These are phyloP conservation scores for Scutellaria minor DNA, from an alignment of 257 asterid genomes.

Conservation along the genomic window DNA sequence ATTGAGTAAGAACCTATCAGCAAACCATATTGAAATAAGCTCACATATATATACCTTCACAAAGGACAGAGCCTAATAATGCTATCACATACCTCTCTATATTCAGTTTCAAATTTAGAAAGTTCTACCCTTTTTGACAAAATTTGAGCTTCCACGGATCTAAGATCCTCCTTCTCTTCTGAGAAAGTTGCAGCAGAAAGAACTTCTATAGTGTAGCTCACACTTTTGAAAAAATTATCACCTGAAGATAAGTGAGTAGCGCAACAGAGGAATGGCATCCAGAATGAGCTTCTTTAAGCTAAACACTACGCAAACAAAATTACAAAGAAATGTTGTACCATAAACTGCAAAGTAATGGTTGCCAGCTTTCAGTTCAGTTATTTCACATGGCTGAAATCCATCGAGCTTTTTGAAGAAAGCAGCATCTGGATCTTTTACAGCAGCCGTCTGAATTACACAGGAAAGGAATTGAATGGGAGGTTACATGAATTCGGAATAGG, in stretches of 20 bases:
- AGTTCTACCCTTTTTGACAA: constrained; percentile 90
- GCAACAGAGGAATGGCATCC: constrained; percentile 32
- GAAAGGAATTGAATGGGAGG: constrained; percentile 27
- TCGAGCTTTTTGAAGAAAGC: constrained; percentile 93
- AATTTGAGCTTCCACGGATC: constrained; percentile 81
- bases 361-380: constrained; percentile 85
- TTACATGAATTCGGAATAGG: constrained; percentile 11
- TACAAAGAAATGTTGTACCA: constrained; percentile 56
- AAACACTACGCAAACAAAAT: constrained; percentile 26
- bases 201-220: constrained; percentile 82
- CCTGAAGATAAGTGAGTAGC: constrained; percentile 51
- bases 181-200: constrained; percentile 72
- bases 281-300: constrained; percentile 28
- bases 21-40: constrained; percentile 29
- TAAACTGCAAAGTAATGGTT: constrained; percentile 90
- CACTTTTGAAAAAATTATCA: constrained; percentile 92
- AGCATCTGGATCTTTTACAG: constrained; percentile 87
- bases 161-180: constrained; percentile 84
- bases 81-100: constrained; percentile 69
- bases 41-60: not conserved
- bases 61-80: constrained; percentile 2
- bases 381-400: constrained; percentile 97
- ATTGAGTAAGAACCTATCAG: constrained; percentile 86
- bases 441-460: constrained; percentile 50
- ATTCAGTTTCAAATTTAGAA: constrained; percentile 92